Evolutionary conservation across 1,284 basidiomycete genomes (phyloP).

Genomic region (Irpex sp.): DNA sequence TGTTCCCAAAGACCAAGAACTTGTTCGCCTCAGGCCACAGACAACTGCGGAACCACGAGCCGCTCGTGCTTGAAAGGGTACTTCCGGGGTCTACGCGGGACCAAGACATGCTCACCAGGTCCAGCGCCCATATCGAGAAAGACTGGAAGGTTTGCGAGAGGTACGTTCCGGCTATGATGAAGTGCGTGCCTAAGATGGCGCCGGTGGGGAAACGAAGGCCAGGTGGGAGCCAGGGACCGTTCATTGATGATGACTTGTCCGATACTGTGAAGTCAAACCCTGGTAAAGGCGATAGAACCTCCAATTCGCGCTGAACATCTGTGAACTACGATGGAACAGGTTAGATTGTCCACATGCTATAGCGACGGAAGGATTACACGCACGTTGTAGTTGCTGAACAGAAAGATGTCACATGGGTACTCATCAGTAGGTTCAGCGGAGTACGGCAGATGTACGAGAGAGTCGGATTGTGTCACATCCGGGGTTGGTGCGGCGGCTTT

Average conservation of each 20-base stretch:
- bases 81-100: slow-evolving; percentile 80
- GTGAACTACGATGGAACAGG: slow-evolving; percentile 67
- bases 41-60: slow-evolving; percentile 88
- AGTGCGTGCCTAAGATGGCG: slow-evolving; percentile 81
- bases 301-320: slow-evolving; percentile 90
- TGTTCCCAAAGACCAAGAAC: slow-evolving; percentile 87
- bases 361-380: slow-evolving; percentile 23
- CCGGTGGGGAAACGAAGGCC: slow-evolving; percentile 93
- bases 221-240: slow-evolving; percentile 76
- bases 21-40: slow-evolving; percentile 78
- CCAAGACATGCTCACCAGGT: slow-evolving; percentile 80
- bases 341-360: background rate
- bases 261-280: slow-evolving; percentile 68
- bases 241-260: slow-evolving; percentile 76
- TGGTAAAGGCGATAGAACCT: slow-evolving; percentile 78
- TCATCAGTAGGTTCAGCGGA: slow-evolving; percentile 69
- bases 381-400: slow-evolving; percentile 90
- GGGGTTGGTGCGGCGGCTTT: slow-evolving; percentile 35
- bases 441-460: slow-evolving; percentile 70
- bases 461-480: slow-evolving; percentile 50
- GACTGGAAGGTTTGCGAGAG: slow-evolving; percentile 87
- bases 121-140: slow-evolving; percentile 89
- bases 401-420: slow-evolving; percentile 72
- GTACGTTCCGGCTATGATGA: slow-evolving; percentile 88
- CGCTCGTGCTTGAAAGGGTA: slow-evolving; percentile 53